phyloP scores from a whole-genome alignment of 148 eudicot genomes.

The Agrostemma githago region DNA sequence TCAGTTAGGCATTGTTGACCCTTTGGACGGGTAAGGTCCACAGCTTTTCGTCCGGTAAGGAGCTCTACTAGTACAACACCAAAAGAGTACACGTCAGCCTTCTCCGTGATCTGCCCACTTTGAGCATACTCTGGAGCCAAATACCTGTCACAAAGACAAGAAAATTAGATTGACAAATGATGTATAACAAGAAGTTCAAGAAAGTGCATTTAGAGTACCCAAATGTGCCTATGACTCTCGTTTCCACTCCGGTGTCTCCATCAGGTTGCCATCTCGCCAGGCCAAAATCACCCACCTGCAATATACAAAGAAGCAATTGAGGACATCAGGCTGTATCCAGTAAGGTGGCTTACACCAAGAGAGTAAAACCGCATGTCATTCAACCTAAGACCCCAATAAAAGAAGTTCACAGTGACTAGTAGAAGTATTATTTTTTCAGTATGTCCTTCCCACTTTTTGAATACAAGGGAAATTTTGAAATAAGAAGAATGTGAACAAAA shows the following conservation, averaged over 20 bases:
- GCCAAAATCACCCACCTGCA: constrained; percentile 73
- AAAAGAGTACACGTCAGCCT: constrained; percentile 72
- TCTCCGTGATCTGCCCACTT: constrained; percentile 77
- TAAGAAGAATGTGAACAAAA: too few species aligned
- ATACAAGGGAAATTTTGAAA: too few species aligned
- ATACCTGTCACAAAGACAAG: constrained; percentile 34
- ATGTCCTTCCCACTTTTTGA: too few species aligned
- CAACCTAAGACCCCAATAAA: too few species aligned
- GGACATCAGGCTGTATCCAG: background rate
- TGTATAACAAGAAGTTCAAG: background rate
- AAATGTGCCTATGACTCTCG: constrained; percentile 71
- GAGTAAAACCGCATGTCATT: background rate
- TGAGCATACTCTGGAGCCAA: constrained; percentile 80
- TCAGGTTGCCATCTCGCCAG: constrained; percentile 82
- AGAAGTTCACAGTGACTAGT: too few species aligned
- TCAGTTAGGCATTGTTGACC: constrained; percentile 78
- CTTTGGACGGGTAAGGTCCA: constrained; percentile 60
- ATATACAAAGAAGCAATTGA: background rate
- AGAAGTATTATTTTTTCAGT: too few species aligned
- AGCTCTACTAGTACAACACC: constrained; percentile 72
- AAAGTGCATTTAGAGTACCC: constrained; percentile 33
- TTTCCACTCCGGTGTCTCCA: constrained; percentile 69
- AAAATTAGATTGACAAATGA: background rate
- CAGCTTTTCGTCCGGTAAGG: constrained; percentile 69
- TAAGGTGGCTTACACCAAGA: background rate